Evolutionary conservation across 2,329 filamentous ascomycete genomes (phyloP).

Genomic region (Ophiostoma australiae): DNA sequence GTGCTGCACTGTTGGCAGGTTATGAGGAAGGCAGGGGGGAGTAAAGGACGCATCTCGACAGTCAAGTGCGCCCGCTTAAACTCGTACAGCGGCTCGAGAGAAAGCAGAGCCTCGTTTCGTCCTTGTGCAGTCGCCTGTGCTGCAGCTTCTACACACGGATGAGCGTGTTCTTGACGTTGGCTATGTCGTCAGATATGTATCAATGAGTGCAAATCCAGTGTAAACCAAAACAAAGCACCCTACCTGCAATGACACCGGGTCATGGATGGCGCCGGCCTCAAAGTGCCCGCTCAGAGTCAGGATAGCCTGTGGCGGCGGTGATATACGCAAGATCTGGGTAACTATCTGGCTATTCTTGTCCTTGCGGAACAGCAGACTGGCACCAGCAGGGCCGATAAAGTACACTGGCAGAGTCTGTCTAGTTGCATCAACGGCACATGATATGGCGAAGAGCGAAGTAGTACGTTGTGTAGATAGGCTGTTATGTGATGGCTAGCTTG

Average conservation of each 20-base stretch:
- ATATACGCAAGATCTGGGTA: not conserved
- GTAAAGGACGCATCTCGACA: conserved; percentile 10
- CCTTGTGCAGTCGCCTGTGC: not conserved
- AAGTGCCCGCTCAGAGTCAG: not conserved
- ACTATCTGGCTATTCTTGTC: not conserved
- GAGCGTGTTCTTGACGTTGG: conserved; percentile 2
- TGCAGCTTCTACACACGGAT: not conserved
- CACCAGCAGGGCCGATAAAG: not conserved
- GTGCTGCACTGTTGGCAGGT: not conserved
- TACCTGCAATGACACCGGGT: not conserved
- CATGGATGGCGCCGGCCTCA: not conserved
- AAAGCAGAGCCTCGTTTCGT: conserved; percentile 14
- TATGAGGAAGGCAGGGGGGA: not conserved
- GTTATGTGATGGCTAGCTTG: too few relatives aligned
- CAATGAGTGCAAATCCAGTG: not conserved
- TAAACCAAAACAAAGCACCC: not conserved
- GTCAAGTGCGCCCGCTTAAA: conserved; percentile 24
- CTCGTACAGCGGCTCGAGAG: conserved; percentile 18
- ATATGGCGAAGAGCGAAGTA: not conserved
- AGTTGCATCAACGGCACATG: not conserved
- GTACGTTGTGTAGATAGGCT: too few relatives aligned
- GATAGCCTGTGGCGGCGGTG: not conserved
- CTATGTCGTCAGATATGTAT: not conserved
- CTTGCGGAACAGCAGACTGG: not conserved
- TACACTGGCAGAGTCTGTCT: not conserved